Base-by-base conservation (phyloP, 2,329 filamentous ascomycete species). In the Cladosporium sp. region DNA sequence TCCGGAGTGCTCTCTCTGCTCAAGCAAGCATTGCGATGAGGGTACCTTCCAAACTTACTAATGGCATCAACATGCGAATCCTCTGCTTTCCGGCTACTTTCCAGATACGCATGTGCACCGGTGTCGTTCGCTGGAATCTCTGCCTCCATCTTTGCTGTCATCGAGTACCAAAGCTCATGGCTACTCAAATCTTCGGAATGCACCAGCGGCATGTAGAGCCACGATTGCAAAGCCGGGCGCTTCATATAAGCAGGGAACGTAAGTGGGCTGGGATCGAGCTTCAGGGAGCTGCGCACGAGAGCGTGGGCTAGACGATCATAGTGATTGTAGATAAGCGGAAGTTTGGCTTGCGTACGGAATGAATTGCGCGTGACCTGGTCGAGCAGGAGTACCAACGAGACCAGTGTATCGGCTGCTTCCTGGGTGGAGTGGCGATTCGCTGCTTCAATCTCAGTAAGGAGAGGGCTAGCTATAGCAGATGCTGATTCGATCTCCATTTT, bases 361-460 rank as follows among this genome's bases (percentile, higher is more conserved):
- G 86, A 81, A 72, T 90, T 89, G 2, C 88, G 83, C 0, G 87
- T 81, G 51, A 90, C 80, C 72, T 90, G 88, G 68, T 90, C 88
- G 2, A 90, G 80, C 2, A 90, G 79, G 2, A 90, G 70, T 5
- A 87, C 71, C 0, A 89, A 73, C 54, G 81, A 80, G 2, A 90
- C 76, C 14, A 80, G 73, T 4, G 76, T 78, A 59, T 77, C 76
- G 1, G 69, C 74, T 36, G 66, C 68, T 28, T 69, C 54, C 51
- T 68, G 72, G 67, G 54, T 68, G 14, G 71, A 71, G 26, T 75
- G 69, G 10, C 68, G 62, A 47, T 68, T 67, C n/a, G 72, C 73
- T 1, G 67, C 26, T 18, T 69, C 58, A 18, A 82, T 68, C 62
- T 80, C 75, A 0, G 66, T 52, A 1, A 81, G 51, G 52, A 82